A percentile compares a stretch with the other conserved stretches of the same genome.
Conservation (phyloP, 164 flowering plant species). For the Magnolia sinica region DNA sequence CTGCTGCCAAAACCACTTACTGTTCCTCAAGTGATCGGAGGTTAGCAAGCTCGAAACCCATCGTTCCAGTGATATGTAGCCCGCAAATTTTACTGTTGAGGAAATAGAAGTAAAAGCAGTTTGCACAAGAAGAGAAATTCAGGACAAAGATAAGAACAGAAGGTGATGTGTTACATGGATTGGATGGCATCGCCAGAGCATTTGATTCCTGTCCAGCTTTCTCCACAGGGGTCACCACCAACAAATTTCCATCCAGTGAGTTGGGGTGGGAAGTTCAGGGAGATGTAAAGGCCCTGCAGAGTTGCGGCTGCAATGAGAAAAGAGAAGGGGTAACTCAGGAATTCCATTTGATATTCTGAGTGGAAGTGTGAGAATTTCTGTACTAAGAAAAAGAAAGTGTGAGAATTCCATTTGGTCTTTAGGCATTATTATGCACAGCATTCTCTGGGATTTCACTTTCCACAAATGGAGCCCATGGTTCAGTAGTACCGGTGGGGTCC, state of each 20-base stretch:
- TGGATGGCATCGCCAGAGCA: conserved; percentile 61
- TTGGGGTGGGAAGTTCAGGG: conserved; percentile 51
- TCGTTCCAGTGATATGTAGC: conserved; percentile 47
- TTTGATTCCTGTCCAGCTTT: conserved; percentile 71
- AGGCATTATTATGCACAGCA: no score
- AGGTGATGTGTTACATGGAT: conserved; percentile 40
- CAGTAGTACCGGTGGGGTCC: no score
- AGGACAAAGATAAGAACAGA: neutral
- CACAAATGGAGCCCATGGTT: no score
- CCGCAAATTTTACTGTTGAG: conserved; percentile 51
- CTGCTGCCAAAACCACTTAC: conserved; percentile 35
- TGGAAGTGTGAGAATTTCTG: no score
- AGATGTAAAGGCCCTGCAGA: conserved; percentile 52
- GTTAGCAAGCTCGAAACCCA: conserved; percentile 48
- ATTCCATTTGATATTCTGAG: no score
- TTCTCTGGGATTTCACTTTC: no score
- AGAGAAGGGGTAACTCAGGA: no score
- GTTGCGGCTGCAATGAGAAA: conserved; percentile 42
- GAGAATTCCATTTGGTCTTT: no score
- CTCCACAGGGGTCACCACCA: conserved; percentile 78
- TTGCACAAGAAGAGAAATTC: neutral
- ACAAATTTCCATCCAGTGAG: conserved; percentile 56
- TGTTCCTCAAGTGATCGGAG: conserved; percentile 54
- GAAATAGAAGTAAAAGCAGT: neutral
- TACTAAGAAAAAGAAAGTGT: no score